Percentiles rank a stretch among this genome's conserved stretches.
Evolutionary conservation across 2,329 filamentous ascomycete genomes (phyloP).

Genomic region (Aquanectria penicillioides): DNA sequence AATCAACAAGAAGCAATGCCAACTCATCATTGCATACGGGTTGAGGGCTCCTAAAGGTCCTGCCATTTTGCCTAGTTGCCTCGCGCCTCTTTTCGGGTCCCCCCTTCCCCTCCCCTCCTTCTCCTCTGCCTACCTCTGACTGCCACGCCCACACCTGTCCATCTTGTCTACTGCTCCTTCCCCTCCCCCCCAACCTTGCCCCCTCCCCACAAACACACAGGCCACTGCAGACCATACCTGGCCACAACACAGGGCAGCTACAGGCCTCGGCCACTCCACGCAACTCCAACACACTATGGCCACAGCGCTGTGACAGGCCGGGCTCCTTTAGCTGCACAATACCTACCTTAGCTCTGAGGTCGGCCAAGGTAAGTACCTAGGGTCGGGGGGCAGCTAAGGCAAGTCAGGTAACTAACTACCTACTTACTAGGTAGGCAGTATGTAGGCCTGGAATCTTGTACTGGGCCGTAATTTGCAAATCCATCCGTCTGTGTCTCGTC

Average conservation of each 20-base stretch:
- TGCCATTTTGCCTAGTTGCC: conserved; percentile 38
- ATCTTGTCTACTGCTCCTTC: conserved; percentile 25
- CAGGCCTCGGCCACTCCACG: neutral
- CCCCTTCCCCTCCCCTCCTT: conserved; percentile 24
- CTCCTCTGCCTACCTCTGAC: conserved; percentile 4
- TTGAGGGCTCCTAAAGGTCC: conserved; percentile 46
- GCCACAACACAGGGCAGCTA: neutral
- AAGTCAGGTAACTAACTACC: no score
- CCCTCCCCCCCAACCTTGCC: conserved; percentile 25
- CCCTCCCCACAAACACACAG: conserved; percentile 18
- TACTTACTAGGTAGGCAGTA: no score
- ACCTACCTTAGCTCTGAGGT: neutral
- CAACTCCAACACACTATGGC: conserved; percentile 4
- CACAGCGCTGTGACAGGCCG: conserved; percentile 12
- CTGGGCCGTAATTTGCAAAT: no score
- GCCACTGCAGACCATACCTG: conserved; percentile 13
- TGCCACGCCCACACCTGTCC: conserved; percentile 24
- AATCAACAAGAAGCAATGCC: conserved; percentile 71
- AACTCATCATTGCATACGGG: conserved; percentile 81
- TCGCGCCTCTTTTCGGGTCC: conserved; percentile 36
- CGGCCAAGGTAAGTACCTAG: neutral
- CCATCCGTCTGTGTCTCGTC: conserved; percentile 4
- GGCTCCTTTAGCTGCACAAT: conserved; percentile 5
- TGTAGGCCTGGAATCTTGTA: no score
- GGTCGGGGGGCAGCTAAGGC: no score